phyloP scores from a whole-genome alignment of 768 basidiomycete species.

The Amanita pallidorosea region DNA sequence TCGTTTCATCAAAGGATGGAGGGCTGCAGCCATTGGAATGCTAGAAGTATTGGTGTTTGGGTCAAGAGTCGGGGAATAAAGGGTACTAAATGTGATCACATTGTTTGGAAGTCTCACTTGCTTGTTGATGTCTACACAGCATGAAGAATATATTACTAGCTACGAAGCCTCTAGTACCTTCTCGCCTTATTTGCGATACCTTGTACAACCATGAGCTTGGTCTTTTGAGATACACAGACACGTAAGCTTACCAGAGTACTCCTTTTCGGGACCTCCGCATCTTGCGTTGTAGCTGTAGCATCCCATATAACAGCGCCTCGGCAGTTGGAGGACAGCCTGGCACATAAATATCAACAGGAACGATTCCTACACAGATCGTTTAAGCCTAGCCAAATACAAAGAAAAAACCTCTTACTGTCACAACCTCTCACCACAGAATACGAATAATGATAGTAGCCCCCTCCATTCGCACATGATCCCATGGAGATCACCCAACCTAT shows the following conservation, averaged over 20 bases:
- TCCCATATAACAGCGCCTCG: conserved; percentile 94
- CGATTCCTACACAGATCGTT: conserved; percentile 52
- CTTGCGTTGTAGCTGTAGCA: conserved; percentile 95
- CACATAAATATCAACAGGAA: conserved; percentile 97
- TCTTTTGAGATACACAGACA: background rate
- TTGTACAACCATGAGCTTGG: conserved; percentile 9
- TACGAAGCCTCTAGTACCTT: background rate
- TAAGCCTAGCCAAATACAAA: conserved; percentile 1
- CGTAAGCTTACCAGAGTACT: conserved; percentile 69
- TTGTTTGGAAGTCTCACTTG: background rate
- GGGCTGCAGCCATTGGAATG: conserved; percentile 38
- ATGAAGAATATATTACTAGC: background rate
- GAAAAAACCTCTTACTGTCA: conserved; percentile 47
- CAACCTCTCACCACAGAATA: conserved; percentile 98
- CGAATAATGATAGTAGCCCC: conserved; percentile 96
- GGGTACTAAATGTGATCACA: background rate
- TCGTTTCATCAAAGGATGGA: conserved; percentile 36
- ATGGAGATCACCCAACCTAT: conserved; percentile 96
- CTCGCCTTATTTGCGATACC: conserved; percentile 42
- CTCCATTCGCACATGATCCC: too few species aligned
- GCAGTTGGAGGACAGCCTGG: conserved; percentile 95
- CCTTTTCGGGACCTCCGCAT: conserved; percentile 78
- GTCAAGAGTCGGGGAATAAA: background rate
- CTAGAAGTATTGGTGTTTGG: conserved; percentile 7
- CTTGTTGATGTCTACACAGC: background rate